Base-by-base conservation (phyloP, 306 rosid genomes). In the Castanospermum australe region DNA sequence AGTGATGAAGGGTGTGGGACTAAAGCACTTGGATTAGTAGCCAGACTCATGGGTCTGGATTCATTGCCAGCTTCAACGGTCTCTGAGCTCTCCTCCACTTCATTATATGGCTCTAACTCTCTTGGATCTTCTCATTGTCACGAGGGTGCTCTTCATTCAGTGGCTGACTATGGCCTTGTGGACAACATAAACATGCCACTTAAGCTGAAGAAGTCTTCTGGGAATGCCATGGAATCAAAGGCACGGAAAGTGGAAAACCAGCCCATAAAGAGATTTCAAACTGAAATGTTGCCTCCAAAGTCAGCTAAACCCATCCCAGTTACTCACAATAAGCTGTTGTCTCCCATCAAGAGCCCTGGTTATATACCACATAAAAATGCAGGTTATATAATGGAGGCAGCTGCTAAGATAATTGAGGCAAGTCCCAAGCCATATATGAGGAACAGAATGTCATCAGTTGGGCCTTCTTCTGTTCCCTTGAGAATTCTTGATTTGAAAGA, bases 41-140 rank as follows among this genome's bases (percentile, higher is more conserved):
- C 99, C 2, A 88, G 96, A 80, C 91, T 95, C 45, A 95, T 95
- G 99, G 99, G 98, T 67, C 85, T 95, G 87, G 97, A 95, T 75
- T 86, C 93, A 9, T 81, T 95, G 85, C 97, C 97, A 12, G 81
- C 86, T 78, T 67, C 87, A 0, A 85, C 71, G 11, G 68, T 65
- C n/a, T 6, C 77, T 0, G 93, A 89, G 82, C 81, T 84, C 51
- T 85, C 87, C 63, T 86, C 89, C 54, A 61, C 84, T 55, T 61
- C 80, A 9, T 77, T 62, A 4, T 47, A 82, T 56, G 87, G 88
- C 39, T 77, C 91, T 62, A 52, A 39, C 83, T 83, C 91, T 13
- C 77, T 76, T 30, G 79, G 88, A 79, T 83, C 81, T 35, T 82
- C 89, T 80, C 88, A 71, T 75, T 75, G 75, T 80, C 83, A 84